Evolutionary conservation across 2,329 filamentous ascomycete species (phyloP), one percentile per base, ranked within the genome.

Genomic region (Diplodia mutila): DNA sequence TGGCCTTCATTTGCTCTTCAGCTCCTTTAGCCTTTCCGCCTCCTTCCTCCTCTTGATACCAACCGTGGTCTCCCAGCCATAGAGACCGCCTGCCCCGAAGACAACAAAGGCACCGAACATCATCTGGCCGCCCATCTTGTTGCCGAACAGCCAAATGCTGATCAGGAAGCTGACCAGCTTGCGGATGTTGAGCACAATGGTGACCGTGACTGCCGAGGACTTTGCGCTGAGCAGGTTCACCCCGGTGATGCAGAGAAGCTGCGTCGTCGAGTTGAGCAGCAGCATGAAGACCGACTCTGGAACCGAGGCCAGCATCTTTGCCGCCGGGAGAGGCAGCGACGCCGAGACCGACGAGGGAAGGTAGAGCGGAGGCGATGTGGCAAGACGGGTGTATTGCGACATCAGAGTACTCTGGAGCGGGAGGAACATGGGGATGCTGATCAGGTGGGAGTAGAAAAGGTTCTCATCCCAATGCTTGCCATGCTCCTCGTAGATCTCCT

Each of bases 391-490:
- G 70, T 92, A 90, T 73, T 92, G 90, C 21, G 83, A 80, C 64
- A 81, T 80, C 74, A 95, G 85, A 2, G 87, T 87, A 1, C 86
- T 85, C n/a, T 87, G 78, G 71, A 94, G 90, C 3, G 90, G 91
- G 2, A 91, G 74, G 75, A 94, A 95, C 25, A 95, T 83, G 0
- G 92, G 91, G 52, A 95, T 81, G 0, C 90, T 92, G 25, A 94
- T 84, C 8, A 92, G 77, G 71, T 90, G 88, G 25, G 92, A 96
- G 82, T 98, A 99, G 82, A 99, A 98, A 14, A 99, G 85, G 71
- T 97, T 97, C 78, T 98, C 95, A 73, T 90, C 91, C 93, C 95
- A 98, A 78, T 95, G 91, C 34, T 91, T 91, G 6, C 94, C 93
- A 78, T 97, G 93, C 67, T 86, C 86, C 68, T 86, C 86, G 81